Base-by-base conservation (phyloP, 495 filamentous ascomycete genomes). In the Penicillium bovifimosum region DNA sequence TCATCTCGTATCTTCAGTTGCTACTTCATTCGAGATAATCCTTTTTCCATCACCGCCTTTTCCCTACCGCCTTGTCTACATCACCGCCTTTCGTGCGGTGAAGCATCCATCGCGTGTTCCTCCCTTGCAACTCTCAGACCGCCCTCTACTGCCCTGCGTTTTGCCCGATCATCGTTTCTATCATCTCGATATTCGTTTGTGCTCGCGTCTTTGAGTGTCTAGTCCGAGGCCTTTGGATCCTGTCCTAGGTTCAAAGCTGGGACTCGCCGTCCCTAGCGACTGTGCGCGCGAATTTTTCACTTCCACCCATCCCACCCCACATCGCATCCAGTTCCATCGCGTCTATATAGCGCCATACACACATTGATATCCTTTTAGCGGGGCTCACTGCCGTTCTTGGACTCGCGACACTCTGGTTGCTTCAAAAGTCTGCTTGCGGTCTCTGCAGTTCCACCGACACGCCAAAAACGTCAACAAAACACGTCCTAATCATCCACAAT, bases 81-180 rank as follows among this genome's bases (percentile, higher is more conserved):
- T 72, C 71, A 73, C 71, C 71, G 71, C 71, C 71, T 72, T 71
- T 61, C 56, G 60, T 75, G 72, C 72, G 72, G 72, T 75, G 72
- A 75, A 71, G 67, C 56, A 50, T 45, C 52, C 59, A 52, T 61
- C 61, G 36, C 58, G 53, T 60, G 51, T 59, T 52, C 41, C 40
- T 58, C 57, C 59, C 59, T 61, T 59, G 54, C 54, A 48, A 52
- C 41, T 50, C 36, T 54, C 70, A 72, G 69, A 75, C 72, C 72
- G 72, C 72, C 70, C 64, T 56, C 60, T 56, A 69, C 62, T 68
- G 55, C 63, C 61, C 53, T 48, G 47, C 32, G 68, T 75, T 71
- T 71, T 73, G 72, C 70, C 48, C 68, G 71, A 51, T 62, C 53
- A 9, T 47, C 31, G 32, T 28, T 39, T 48, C 38, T 11, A 42